Percentiles rank a stretch among this genome's conserved stretches.
Evolutionary conservation across 2,329 filamentous ascomycete genomes (phyloP).

Genomic region (Clonostachys sp.): DNA sequence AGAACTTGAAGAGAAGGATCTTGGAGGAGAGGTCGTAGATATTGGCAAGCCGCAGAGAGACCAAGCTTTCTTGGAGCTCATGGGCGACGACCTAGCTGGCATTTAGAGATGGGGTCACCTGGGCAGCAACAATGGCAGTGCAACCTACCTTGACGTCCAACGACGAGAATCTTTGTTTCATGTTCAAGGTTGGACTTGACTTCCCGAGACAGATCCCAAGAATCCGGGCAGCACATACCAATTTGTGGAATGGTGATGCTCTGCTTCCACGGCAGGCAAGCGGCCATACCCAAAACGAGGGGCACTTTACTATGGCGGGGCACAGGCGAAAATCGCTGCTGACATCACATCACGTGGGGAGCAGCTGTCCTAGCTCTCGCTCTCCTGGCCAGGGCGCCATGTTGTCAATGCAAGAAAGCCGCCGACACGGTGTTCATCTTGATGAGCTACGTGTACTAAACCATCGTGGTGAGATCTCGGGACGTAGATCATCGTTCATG

Average conservation of each 20-base stretch:
- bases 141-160: slow-evolving; percentile 63
- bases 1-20: slow-evolving; percentile 93
- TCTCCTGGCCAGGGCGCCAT: too few relatives aligned
- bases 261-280: too few relatives aligned
- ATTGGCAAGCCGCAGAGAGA: slow-evolving; percentile 79
- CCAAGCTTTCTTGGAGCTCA: slow-evolving; percentile 76
- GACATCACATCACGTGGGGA: neutral
- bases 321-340: neutral
- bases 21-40: slow-evolving; percentile 95
- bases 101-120: neutral
- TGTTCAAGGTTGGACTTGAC: slow-evolving; percentile 24
- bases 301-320: neutral
- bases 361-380: too few relatives aligned
- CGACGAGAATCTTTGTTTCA: slow-evolving; percentile 81
- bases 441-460: too few relatives aligned
- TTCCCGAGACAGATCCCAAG: too few relatives aligned
- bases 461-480: too few relatives aligned
- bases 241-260: too few relatives aligned
- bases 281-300: too few relatives aligned
- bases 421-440: too few relatives aligned
- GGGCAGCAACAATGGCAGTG: neutral
- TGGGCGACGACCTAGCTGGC: slow-evolving; percentile 76
- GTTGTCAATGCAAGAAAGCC: too few relatives aligned
- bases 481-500: too few relatives aligned
- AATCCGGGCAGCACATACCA: too few relatives aligned